Evolutionary conservation across 2,329 filamentous ascomycete genomes (phyloP), one percentile per base, ranked within the genome.

Genomic region (Hypoxylon sp.): DNA sequence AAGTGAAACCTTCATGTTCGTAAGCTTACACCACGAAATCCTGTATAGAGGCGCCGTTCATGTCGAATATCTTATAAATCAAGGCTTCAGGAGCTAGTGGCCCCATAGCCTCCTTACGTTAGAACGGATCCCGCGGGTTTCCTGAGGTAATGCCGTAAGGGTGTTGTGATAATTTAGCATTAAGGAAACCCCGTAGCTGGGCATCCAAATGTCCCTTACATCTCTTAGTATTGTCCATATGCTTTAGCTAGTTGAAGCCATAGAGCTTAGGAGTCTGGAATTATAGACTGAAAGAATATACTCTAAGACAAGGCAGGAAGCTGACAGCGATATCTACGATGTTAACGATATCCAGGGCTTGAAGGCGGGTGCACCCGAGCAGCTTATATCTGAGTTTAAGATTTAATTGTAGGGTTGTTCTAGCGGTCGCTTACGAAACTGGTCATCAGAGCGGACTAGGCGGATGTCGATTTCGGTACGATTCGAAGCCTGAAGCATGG

Each of bases 1-100:
- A 25, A 28, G 51, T n/a, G 9, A 3, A 28, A 43, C 9, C 21
- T 21, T 53, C 14, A 30, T 19, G 4, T 3, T 28, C 14, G 19
- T 53, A 53, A 53, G 51, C 51, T 53, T 28, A 53, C 25, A 23
- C 19, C 36, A 41, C 7, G 17, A 21, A n/a, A 41, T 53, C 38
- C 36, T 5, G 21, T 21, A 21, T 11, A 19, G 10, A 21, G 9
- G 38, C 17, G 17, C 38, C n/a, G 11, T 21, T 21, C 38, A 5
- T 5, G 2, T 19, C 6, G 28, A 30, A 21, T 11, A 43, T 28
- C 38, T 19, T 41, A 48, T 48, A 48, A 25, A 48, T 14, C 10
- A 11, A 21, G 3, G 1, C 21, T 43, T 19, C 38, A 43, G 17
- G 38, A 9, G 38, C 2, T 7, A 21, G 19, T 43, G 38, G 17